Evolutionary conservation across 306 rosid species (phyloP).

Genomic region (Dicorynia guianensis): DNA sequence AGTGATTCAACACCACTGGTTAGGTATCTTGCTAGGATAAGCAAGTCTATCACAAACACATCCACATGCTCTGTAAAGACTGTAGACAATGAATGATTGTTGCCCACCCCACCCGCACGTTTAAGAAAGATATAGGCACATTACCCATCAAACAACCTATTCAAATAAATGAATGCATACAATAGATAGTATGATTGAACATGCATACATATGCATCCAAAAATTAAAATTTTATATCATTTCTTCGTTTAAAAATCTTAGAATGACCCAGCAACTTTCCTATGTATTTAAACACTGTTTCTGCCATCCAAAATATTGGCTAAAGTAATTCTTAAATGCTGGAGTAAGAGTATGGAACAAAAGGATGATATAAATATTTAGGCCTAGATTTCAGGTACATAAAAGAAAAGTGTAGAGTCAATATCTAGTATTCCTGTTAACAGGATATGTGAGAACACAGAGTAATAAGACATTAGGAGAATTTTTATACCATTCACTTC

Average conservation of each 20-base stretch:
- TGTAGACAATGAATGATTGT: slow-evolving; percentile 40
- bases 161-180: slow-evolving; percentile 42
- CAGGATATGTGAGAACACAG: too few species aligned
- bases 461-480: too few species aligned
- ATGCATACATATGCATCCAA: background rate
- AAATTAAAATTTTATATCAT: too few species aligned
- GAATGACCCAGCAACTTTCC: too few species aligned
- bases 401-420: slow-evolving; percentile 1
- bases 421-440: background rate
- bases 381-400: slow-evolving; percentile 10
- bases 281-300: too few species aligned
- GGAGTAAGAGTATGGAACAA: slow-evolving; percentile 10
- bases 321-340: background rate
- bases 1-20: slow-evolving; percentile 23
- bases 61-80: slow-evolving; percentile 48
- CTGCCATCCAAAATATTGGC: too few species aligned
- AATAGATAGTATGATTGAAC: slow-evolving; percentile 15
- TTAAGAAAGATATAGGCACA: slow-evolving; percentile 42
- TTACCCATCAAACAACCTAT: slow-evolving; percentile 34
- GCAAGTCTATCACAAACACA: slow-evolving; percentile 37
- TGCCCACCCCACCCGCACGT: slow-evolving; percentile 45
- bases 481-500: too few species aligned
- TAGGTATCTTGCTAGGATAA: slow-evolving; percentile 34
- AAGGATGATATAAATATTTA: slow-evolving; percentile 11
- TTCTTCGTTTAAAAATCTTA: too few species aligned